phyloP scores from a whole-genome alignment of 2,329 filamentous ascomycete species.

The Dactylellina sp. region DNA sequence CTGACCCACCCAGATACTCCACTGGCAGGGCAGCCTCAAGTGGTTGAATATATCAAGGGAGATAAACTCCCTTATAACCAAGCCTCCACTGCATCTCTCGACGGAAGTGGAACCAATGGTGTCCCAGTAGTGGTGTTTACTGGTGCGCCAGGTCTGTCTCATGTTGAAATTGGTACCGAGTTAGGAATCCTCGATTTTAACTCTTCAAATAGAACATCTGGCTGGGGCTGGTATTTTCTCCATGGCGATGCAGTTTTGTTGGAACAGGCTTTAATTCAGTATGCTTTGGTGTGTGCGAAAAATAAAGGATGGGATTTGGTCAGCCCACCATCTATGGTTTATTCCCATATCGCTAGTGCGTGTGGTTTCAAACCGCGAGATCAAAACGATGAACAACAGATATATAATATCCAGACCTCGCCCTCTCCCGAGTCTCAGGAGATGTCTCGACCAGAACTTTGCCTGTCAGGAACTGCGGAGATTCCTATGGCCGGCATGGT shows the following conservation, averaged over 20 bases:
- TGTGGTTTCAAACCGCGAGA: constrained; percentile 96
- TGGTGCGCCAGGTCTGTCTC: constrained; percentile 67
- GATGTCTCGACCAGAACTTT: constrained; percentile 75
- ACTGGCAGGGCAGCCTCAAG: constrained; percentile 72
- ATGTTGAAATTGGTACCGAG: constrained; percentile 85
- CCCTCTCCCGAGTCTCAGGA: constrained; percentile 57
- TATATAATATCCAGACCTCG: constrained; percentile 78
- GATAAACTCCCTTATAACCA: constrained; percentile 67
- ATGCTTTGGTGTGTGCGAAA: constrained; percentile 79
- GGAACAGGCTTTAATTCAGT: constrained; percentile 93
- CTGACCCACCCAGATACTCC: constrained; percentile 83
- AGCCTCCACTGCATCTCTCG: constrained; percentile 58
- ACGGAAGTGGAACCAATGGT: constrained; percentile 33
- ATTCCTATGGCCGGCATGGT: constrained; percentile 94
- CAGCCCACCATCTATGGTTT: constrained; percentile 88
- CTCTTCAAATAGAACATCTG: constrained; percentile 80
- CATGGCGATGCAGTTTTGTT: constrained; percentile 89
- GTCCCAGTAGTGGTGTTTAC: constrained; percentile 59
- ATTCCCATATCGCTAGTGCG: constrained; percentile 86
- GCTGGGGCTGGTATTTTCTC: constrained; percentile 98
- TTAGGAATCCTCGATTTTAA: constrained; percentile 93
- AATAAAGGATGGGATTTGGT: constrained; percentile 82
- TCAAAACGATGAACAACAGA: constrained; percentile 88
- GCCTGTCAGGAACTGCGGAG: constrained; percentile 88
- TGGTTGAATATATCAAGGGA: constrained; percentile 84